Base-by-base conservation (phyloP, 768 basidiomycete species). In the Phylloporus scabripes region DNA sequence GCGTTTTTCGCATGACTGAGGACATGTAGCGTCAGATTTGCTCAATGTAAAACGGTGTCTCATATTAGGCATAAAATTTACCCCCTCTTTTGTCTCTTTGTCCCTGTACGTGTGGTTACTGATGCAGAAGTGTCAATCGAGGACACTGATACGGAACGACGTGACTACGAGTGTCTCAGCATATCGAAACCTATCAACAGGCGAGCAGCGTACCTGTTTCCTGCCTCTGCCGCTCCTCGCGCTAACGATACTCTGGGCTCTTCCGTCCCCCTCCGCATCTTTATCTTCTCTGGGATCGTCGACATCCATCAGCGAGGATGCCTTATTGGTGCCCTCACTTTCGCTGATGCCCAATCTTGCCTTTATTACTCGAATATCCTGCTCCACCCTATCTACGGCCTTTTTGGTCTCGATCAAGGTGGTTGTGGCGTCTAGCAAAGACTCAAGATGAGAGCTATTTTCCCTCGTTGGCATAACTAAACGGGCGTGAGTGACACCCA, bases 381-480 rank as follows among this genome's bases (percentile, higher is more conserved):
- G 85, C 17, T 95, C 92, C 4, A 85, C 78, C 62, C 85, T 81
- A 64, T 98, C 95, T 34, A 90, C 79, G 11, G 82, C 72, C 57
- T 88, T 85, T 75, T 97, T 98, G 55, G 82, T 85, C 60, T 97
- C 91, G n/a, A 95, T 76, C 60, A 97, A 68, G 11, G 79, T 74
- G 4, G 76, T 77, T 1, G 89, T 80, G 3, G 86, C 81, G 5
- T 85, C 82, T 39, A 94, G 60, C 14, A 98, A 67, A 12, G 74
- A 72, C 53, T 96, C 92, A 17, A 93, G 73, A 56, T 79, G 80
- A 45, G 77, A 73, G 46, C 84, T 74, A 55, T 92, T 96, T 21
- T 83, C 82, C 33, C 82, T 77, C 2, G 96, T 97, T 15, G 96
- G 96, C 92, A 98, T 97, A 52, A 95, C 88, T 43, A 99, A 77